Evolutionary conservation across 2,329 filamentous ascomycete species (phyloP).

Genomic region (Verruconis gallopava): DNA sequence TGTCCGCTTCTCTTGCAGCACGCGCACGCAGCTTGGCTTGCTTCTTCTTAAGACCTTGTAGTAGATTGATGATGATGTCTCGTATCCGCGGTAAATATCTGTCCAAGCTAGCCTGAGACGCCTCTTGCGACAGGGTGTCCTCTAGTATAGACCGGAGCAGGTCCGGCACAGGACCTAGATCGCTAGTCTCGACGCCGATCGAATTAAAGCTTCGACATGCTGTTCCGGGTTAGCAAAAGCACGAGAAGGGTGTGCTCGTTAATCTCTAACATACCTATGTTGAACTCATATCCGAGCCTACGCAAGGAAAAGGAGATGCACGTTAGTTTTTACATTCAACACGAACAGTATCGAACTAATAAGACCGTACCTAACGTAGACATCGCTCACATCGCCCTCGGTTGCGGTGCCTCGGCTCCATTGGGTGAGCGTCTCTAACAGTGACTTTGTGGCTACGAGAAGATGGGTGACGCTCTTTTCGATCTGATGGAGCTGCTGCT

Average conservation of each 20-base stretch:
- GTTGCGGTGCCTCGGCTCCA: conserved; percentile 91
- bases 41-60: conserved; percentile 93
- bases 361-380: conserved; percentile 94
- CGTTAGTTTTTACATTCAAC: no score
- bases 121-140: conserved; percentile 91
- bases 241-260: background rate
- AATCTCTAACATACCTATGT: background rate
- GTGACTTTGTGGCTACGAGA: conserved; percentile 91
- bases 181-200: conserved; percentile 89
- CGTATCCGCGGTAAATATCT: conserved; percentile 87
- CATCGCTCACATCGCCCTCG: conserved; percentile 91
- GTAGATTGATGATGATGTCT: conserved; percentile 95
- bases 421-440: conserved; percentile 91
- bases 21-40: conserved; percentile 69
- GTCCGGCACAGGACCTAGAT: conserved; percentile 91
- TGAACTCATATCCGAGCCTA: background rate
- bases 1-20: conserved; percentile 34
- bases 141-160: conserved; percentile 81
- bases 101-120: conserved; percentile 84
- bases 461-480: conserved; percentile 98
- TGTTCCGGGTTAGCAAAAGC: conserved; percentile 95
- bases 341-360: no score
- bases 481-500: conserved; percentile 81
- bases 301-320: no score
- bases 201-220: conserved; percentile 92